Evolutionary conservation across 176 grass and related monocot genomes (phyloP), one percentile per base, ranked within the genome.

Genomic region (Raddia distichophylla): DNA sequence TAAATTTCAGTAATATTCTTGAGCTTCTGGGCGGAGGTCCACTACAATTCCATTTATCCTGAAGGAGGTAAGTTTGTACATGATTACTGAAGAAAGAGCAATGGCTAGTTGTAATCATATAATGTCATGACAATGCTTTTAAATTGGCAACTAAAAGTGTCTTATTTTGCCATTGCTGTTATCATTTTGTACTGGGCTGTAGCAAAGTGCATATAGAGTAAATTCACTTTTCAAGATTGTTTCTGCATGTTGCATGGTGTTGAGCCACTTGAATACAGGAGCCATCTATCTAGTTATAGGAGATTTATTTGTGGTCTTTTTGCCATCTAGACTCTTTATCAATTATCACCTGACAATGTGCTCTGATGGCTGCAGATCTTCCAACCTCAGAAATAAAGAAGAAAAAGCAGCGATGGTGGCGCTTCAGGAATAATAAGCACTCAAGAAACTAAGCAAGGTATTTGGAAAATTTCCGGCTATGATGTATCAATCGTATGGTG

Each of bases 21-120:
- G 61, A 93, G 91, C 73, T 90, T 90, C 70, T 93, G 91, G 91
- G 87, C 91, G 63, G 91, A 93, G 84, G 91, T 93, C 52, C 87
- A 90, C 53, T 93, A 93, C 84, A 93, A 93, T 64, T 90, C 91
- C 10, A 93, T 90, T 63, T 90, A 90, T 73, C 81, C 87, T 55
- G 78, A 85, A 90, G 87, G 74, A 66, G 91, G 87, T 90, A 61
- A 85, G 75, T 58, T 64, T 54, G 8, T 18, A 48, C 53, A 73
- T 71, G 33, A 46, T 55, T 42, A 37, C 33, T 33, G 60, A 4
- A 35, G 5, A 66, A 67, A 15, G 54, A 12, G 61, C 42, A 64
- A 43, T 52, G 13, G 44, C 13, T 65, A 74, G 16, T 66, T 19
- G 55, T 32, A 27, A 11, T 32, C 10, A 4, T 32, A 20, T 61